Conservation (phyloP, 2,329 filamentous ascomycete species). For the Trichophyton simii region DNA sequence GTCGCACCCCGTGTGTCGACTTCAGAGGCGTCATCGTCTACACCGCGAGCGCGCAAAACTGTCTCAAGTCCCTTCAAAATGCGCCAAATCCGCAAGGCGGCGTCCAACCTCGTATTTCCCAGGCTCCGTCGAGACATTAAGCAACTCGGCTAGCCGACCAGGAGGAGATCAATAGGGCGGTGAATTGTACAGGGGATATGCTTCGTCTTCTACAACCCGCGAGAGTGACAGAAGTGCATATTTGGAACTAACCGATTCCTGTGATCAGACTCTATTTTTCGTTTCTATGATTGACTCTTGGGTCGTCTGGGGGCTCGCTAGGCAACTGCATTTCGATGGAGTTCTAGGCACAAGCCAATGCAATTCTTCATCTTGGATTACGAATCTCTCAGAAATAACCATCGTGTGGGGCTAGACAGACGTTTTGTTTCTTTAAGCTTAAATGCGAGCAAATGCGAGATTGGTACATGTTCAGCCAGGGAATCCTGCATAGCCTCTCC, state of each 20-base stretch:
- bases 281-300: neutral
- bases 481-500: neutral
- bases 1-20: no score
- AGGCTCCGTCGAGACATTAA: neutral
- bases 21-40: no score
- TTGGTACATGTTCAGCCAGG: neutral
- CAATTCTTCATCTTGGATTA: neutral
- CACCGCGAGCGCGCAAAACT: no score
- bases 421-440: neutral
- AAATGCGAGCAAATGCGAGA: conserved; percentile 2
- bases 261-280: neutral
- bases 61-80: no score
- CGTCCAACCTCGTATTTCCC: neutral
- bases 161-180: neutral
- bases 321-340: neutral
- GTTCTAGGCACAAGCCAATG: neutral
- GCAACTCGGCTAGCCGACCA: neutral
- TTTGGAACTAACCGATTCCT: neutral
- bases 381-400: neutral
- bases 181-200: neutral
- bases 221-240: no score
- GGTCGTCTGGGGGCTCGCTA: neutral
- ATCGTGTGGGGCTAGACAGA: neutral
- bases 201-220: no score
- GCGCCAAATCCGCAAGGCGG: neutral